A percentile compares a stretch with the other conserved stretches of the same genome.
Evolutionary conservation across 225 moss, liverwort and hornwort genomes (phyloP).

Genomic region (Lunularia cruciata): DNA sequence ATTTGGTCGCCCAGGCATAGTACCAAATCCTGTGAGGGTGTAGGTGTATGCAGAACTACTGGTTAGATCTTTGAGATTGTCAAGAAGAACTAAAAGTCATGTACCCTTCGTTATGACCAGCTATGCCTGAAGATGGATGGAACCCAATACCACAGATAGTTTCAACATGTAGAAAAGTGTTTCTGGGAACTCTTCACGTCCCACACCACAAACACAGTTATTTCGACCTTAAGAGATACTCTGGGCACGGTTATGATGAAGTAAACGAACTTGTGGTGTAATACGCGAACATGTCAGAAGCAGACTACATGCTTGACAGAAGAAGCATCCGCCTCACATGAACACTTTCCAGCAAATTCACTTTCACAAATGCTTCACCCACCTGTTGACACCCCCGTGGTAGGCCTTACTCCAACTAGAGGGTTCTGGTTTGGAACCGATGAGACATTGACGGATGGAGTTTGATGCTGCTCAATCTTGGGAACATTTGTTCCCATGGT

Average conservation of each 20-base stretch:
- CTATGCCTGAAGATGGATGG: too few relatives aligned
- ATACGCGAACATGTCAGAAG: too few relatives aligned
- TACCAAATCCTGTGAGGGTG: conserved; percentile 52
- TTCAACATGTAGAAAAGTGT: too few relatives aligned
- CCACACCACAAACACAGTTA: too few relatives aligned
- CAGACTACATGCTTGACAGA: background rate
- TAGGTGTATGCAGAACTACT: background rate
- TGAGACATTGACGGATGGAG: conserved; percentile 35
- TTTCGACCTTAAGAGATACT: too few relatives aligned
- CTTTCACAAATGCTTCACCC: background rate
- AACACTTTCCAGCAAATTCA: background rate
- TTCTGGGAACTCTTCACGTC: too few relatives aligned
- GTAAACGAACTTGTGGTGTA: too few relatives aligned
- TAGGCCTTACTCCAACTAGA: conserved; percentile 56
- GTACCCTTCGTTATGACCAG: too few relatives aligned
- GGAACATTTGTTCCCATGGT: conserved; percentile 49
- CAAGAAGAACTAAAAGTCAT: too few relatives aligned
- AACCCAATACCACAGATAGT: too few relatives aligned
- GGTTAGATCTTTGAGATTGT: too few relatives aligned
- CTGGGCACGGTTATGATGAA: too few relatives aligned
- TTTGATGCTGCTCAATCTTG: conserved; percentile 62
- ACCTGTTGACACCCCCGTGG: conserved; percentile 49
- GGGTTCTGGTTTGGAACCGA: conserved; percentile 51
- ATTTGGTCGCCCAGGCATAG: conserved; percentile 64
- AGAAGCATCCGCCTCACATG: background rate